Base-by-base conservation (phyloP, 139 green algal genomes). In the Micractinium conductrix region DNA sequence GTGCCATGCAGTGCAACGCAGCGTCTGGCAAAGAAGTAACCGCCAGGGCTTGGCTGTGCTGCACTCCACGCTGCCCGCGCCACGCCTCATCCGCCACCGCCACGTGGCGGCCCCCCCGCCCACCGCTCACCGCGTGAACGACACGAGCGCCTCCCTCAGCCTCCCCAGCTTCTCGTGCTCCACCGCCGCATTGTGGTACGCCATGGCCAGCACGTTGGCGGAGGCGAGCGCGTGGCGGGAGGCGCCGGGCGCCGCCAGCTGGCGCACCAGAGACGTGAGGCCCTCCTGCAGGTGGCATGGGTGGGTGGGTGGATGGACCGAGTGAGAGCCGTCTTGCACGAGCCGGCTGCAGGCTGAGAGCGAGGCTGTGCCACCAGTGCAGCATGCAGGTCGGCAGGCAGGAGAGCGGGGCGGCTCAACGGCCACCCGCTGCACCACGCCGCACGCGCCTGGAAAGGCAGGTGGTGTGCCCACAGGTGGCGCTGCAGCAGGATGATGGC, bases 111-210 rank as follows among this genome's bases (percentile, higher is more conserved):
- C 74, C 26, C 3, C 45, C 74, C 74, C 48, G 2, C 45, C 50
- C 22, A 12, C 17, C n/a, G n/a, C 68, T 38, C 69, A 79, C 68
- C 86, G 62, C 24, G 86, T 70, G 58, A 85, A 88, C 44, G 68
- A 79, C 24, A 90, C 86, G 16, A 82, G 82, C n/a, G 82, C 86
- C 67, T 90, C 86, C 30, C 50, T 45, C 50, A 83, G 55, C 43
- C 58, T 50, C 42, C 65, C 75, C 81, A 90, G 81, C 67, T 81
- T 74, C 53, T 90, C 86, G 35, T 90, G 86, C 75, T 87, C 86
- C 38, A 90, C 63, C 26, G 65, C 86, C 24, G 81, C 81, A 44
- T 90, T 90, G 76, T 90, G 86, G 33, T 90, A 90, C 12, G 86
- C 75, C 76, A 90, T 90, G 38, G 86, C 86, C 73, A 90, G 80